Conservation (phyloP, 2,329 filamentous ascomycete genomes). For the Reticulascus tulasneorum region DNA sequence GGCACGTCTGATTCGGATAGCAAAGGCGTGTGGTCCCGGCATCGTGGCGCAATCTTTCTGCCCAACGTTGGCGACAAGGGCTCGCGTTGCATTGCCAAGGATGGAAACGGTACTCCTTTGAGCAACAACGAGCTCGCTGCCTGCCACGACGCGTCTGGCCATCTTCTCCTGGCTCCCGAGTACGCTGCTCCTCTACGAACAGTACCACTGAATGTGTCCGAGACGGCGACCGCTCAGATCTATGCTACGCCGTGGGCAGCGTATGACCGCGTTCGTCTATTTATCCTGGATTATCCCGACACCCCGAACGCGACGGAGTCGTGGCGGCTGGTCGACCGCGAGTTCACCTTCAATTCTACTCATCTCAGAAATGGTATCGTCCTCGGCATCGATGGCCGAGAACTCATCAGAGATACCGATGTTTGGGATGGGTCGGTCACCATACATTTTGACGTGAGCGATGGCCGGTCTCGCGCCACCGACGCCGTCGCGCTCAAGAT, state of each 20-base stretch:
- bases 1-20: conserved; percentile 15
- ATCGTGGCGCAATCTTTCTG: conserved; percentile 28
- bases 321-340: conserved; percentile 22
- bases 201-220: conserved; percentile 18
- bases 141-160: conserved; percentile 32
- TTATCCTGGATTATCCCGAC: conserved; percentile 12
- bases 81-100: conserved; percentile 22
- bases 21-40: conserved; percentile 20
- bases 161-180: conserved; percentile 24
- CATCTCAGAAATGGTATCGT: conserved; percentile 24
- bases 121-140: conserved; percentile 21
- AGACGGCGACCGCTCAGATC: conserved; percentile 15
- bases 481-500: conserved; percentile 29
- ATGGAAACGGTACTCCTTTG: conserved; percentile 7
- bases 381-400: conserved; percentile 32
- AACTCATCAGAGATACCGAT: conserved; percentile 17
- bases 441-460: conserved; percentile 24
- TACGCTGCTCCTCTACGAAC: conserved; percentile 28
- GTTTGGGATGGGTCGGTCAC: conserved; percentile 24
- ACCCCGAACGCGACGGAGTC: not conserved
- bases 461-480: conserved; percentile 10
- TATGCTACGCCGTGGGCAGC: conserved; percentile 7
- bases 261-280: conserved; percentile 22
- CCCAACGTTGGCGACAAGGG: conserved; percentile 30
- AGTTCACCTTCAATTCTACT: conserved; percentile 22